Percentiles rank a stretch among this genome's conserved stretches.
Evolutionary conservation across 2,329 filamentous ascomycete genomes (phyloP).

Genomic region (Cladophialophora yegresii): DNA sequence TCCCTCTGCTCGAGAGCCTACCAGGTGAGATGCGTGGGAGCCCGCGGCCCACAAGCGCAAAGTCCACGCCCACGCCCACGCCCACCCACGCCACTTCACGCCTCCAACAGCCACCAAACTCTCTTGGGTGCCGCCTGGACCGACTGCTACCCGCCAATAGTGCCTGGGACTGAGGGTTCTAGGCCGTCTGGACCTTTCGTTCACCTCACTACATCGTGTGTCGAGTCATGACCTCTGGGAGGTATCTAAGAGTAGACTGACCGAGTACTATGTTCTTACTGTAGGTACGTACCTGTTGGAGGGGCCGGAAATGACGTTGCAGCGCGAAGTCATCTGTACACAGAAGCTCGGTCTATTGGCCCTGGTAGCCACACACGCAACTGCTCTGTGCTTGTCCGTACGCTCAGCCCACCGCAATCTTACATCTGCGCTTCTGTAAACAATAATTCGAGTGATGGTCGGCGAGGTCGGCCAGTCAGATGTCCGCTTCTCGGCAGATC

Average conservation of each 20-base stretch:
- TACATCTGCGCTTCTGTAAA: conserved; percentile 5
- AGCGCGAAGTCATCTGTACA: not conserved
- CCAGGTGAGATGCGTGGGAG: too few species aligned
- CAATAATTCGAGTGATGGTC: not conserved
- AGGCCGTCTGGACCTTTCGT: not conserved
- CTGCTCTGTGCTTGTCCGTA: not conserved
- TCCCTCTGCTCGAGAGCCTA: not conserved
- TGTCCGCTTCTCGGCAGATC: not conserved
- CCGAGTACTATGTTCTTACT: too few species aligned
- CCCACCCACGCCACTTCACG: too few species aligned
- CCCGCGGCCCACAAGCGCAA: not conserved
- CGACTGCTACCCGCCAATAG: not conserved
- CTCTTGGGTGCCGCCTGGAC: not conserved
- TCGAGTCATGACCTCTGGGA: not conserved
- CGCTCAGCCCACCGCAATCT: conserved; percentile 10
- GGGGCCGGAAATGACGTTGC: not conserved
- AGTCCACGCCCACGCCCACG: not conserved
- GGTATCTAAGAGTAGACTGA: too few species aligned
- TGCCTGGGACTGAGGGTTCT: not conserved
- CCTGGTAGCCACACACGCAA: not conserved
- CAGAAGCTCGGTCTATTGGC: not conserved
- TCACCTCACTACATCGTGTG: not conserved
- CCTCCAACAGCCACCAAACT: not conserved
- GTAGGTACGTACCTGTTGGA: too few species aligned
- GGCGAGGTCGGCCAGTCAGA: not conserved